Percentiles rank a stretch among this genome's conserved stretches.
Conservation (phyloP, 495 filamentous ascomycete genomes). For the Penicillium riverlandense region DNA sequence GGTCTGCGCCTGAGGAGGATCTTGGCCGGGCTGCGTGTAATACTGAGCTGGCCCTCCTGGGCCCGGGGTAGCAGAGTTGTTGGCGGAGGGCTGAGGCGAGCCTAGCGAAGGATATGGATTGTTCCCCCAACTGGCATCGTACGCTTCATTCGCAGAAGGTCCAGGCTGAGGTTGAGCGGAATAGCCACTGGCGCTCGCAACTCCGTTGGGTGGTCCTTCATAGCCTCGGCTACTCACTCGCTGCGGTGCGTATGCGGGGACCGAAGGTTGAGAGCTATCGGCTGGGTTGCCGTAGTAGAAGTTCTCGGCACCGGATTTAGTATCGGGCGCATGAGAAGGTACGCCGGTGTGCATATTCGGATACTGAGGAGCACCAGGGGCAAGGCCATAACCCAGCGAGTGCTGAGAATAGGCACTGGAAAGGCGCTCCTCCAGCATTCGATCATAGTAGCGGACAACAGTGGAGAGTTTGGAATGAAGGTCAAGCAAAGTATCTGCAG, state of each 20-base stretch:
- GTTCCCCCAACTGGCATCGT: conserved; percentile 21
- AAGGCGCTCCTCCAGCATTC: conserved; percentile 92
- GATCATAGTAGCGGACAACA: conserved; percentile 97
- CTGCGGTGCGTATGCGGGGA: conserved; percentile 42
- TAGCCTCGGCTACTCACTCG: conserved; percentile 13
- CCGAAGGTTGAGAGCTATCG: conserved; percentile 29
- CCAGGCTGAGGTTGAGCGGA: conserved; percentile 17
- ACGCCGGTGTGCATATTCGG: conserved; percentile 63
- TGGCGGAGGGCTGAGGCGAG: conserved; percentile 19
- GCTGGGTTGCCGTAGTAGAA: conserved; percentile 68
- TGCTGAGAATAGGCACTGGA: conserved; percentile 89
- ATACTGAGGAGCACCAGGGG: conserved; percentile 44
- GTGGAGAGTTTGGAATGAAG: conserved; percentile 92
- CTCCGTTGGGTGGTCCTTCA: conserved; percentile 9
- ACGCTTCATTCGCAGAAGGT: conserved; percentile 11
- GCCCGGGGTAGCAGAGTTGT: conserved; percentile 9
- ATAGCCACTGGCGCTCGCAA: conserved; percentile 19
- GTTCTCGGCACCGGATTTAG: conserved; percentile 57
- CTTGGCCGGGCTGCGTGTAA: conserved; percentile 23
- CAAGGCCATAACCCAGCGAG: conserved; percentile 39
- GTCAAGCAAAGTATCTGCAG: conserved; percentile 78
- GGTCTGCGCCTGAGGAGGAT: conserved; percentile 10
- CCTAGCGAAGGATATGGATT: conserved; percentile 18
- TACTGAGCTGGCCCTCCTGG: conserved; percentile 19
- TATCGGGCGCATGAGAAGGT: conserved; percentile 40